phyloP scores from a whole-genome alignment of 1,139 yeast genomes.

The Magnusiomyces tetraspermus region DNA sequence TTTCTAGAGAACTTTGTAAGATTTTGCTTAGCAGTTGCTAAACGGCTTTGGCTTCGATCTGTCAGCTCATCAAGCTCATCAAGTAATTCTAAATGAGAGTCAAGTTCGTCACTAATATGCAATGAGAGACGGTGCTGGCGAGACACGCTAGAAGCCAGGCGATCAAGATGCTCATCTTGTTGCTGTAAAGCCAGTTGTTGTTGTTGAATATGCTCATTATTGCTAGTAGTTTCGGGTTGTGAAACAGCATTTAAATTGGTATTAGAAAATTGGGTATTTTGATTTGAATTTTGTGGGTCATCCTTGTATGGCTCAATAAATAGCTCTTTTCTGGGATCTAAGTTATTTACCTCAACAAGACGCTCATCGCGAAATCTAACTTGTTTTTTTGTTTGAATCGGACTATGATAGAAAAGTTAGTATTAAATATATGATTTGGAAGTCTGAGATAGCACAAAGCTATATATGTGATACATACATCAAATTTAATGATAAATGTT shows the following conservation, averaged over 20 bases:
- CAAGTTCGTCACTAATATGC: conserved; percentile 56
- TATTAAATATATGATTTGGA: neutral
- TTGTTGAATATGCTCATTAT: conserved; percentile 41
- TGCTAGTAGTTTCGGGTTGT: conserved; percentile 7
- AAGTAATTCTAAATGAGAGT: conserved; percentile 56
- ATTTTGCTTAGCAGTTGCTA: conserved; percentile 47
- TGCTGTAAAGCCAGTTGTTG: conserved; percentile 54
- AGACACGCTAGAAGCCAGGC: conserved; percentile 50
- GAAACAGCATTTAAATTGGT: conserved; percentile 15
- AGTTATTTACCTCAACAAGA: neutral
- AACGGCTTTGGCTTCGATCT: conserved; percentile 44
- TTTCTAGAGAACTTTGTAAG: conserved; percentile 46
- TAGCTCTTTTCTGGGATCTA: conserved; percentile 18
- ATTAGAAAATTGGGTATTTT: neutral
- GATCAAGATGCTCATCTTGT: conserved; percentile 57
- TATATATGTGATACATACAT: neutral
- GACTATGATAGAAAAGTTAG: neutral
- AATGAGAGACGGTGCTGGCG: conserved; percentile 59
- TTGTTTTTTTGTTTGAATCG: neutral
- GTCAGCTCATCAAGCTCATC: conserved; percentile 64
- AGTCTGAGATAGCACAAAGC: too few species aligned
- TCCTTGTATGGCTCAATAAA: conserved; percentile 41
- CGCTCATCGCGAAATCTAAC: conserved; percentile 1
- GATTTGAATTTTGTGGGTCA: conserved; percentile 28
- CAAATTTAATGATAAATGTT: neutral